A percentile compares a stretch with the other conserved stretches of the same genome.
Evolutionary conservation across 306 rosid species (phyloP).

Genomic region (Medicago ruthenica): DNA sequence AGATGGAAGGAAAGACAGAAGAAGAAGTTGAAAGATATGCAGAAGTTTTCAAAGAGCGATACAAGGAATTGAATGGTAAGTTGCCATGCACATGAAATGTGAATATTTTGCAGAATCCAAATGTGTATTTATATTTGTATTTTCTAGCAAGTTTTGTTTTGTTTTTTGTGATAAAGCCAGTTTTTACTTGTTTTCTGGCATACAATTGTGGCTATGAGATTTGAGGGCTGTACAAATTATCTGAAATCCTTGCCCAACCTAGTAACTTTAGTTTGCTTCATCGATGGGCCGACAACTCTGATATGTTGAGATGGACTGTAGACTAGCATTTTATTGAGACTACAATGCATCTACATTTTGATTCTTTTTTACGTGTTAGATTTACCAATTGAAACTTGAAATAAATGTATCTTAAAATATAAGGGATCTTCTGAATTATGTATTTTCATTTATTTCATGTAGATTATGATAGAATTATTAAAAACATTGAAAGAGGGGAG

Average conservation of each 20-base stretch:
- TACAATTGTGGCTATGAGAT: not conserved
- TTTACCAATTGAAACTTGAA: not conserved
- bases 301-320: not conserved
- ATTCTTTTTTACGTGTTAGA: not conserved
- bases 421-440: slow-evolving; percentile 5
- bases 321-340: slow-evolving; percentile 5
- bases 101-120: not conserved
- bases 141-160: not conserved
- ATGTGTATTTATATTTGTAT: slow-evolving; percentile 16
- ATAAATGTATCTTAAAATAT: not conserved
- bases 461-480: slow-evolving; percentile 96
- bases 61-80: slow-evolving; percentile 93
- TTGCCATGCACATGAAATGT: slow-evolving; percentile 12
- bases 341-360: slow-evolving; percentile 2
- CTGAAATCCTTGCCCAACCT: not conserved
- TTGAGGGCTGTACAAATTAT: not conserved
- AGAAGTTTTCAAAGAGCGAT: slow-evolving; percentile 84
- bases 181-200: slow-evolving; percentile 16
- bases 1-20: slow-evolving; percentile 96
- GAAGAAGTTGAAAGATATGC: slow-evolving; percentile 98
- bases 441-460: slow-evolving; percentile 33
- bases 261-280: slow-evolving; percentile 10
- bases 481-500: slow-evolving; percentile 98
- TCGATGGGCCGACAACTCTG: slow-evolving; percentile 6
- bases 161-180: not conserved